Conservation (phyloP, 495 filamentous ascomycete species). For the Evansstolkia leycettana region DNA sequence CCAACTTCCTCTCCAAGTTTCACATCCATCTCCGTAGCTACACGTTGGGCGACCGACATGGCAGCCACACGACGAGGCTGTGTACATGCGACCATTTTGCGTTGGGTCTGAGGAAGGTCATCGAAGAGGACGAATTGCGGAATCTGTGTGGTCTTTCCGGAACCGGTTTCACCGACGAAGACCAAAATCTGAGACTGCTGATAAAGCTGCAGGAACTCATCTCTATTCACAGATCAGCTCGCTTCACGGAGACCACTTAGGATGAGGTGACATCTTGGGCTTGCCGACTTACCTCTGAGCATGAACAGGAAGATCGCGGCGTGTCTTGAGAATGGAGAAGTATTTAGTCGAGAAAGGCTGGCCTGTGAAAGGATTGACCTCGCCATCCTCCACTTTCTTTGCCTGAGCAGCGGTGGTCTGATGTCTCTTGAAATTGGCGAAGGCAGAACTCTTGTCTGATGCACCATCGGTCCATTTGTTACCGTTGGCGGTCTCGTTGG, state of each 20-base stretch:
- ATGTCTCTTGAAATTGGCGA: slow-evolving; percentile 63
- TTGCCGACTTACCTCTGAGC: slow-evolving; percentile 65
- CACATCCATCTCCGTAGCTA: slow-evolving; percentile 96
- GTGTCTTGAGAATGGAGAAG: slow-evolving; percentile 71
- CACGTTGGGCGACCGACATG: slow-evolving; percentile 98
- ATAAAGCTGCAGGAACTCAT: slow-evolving; percentile 87
- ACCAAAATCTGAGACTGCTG: slow-evolving; percentile 91
- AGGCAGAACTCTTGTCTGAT: slow-evolving; percentile 27
- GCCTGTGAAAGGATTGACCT: slow-evolving; percentile 75
- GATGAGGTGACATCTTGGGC: too few species aligned
- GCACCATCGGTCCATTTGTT: slow-evolving; percentile 11
- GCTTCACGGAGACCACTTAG: too few species aligned
- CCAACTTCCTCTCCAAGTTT: slow-evolving; percentile 89
- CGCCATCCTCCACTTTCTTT: slow-evolving; percentile 61
- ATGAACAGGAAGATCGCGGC: slow-evolving; percentile 81
- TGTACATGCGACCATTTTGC: slow-evolving; percentile 91
- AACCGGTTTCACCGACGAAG: slow-evolving; percentile 98
- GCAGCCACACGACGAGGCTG: slow-evolving; percentile 96
- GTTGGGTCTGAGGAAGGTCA: slow-evolving; percentile 74
- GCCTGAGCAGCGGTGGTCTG: slow-evolving; percentile 70
- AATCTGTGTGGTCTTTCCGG: slow-evolving; percentile 97
- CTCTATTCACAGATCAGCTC: too few species aligned
- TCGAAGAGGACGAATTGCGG: slow-evolving; percentile 97
- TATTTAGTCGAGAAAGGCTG: slow-evolving; percentile 67
- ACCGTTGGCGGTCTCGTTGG: slow-evolving; percentile 36